These are phyloP conservation scores for Fusarium torreyae DNA, from an alignment of 2,329 filamentous ascomycete genomes.

Conservation along the genomic window DNA sequence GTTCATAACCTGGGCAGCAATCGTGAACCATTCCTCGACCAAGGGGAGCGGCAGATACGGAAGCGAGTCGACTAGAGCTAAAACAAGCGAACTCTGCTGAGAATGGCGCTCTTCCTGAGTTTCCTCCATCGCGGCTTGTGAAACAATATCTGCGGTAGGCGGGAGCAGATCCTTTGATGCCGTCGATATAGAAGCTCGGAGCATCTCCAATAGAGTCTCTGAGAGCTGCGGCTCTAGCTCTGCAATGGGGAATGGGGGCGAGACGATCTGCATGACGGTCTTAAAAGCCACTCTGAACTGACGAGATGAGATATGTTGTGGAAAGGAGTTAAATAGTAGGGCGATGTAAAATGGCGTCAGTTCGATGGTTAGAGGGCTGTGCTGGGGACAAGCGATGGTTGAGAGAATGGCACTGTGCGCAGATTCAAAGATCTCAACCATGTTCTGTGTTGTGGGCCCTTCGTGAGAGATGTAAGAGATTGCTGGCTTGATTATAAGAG, in stretches of 20 bases:
- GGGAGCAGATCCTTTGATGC: slow-evolving; percentile 64
- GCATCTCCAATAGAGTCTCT: slow-evolving; percentile 84
- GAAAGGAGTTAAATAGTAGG: slow-evolving; percentile 84
- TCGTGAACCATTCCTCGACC: slow-evolving; percentile 85
- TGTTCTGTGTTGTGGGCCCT: slow-evolving; percentile 61
- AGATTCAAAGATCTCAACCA: slow-evolving; percentile 82
- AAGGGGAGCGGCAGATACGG: slow-evolving; percentile 79
- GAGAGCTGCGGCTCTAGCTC: slow-evolving; percentile 82
- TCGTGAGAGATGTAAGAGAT: slow-evolving; percentile 76
- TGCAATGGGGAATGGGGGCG: slow-evolving; percentile 83
- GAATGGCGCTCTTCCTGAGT: slow-evolving; percentile 66
- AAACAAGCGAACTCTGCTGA: slow-evolving; percentile 82
- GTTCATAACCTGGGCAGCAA: slow-evolving; percentile 78
- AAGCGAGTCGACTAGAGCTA: slow-evolving; percentile 85
- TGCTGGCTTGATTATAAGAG: slow-evolving; percentile 81
- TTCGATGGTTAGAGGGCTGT: slow-evolving; percentile 77
- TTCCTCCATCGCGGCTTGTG: slow-evolving; percentile 49
- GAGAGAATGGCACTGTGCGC: slow-evolving; percentile 88
- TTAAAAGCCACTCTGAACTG: slow-evolving; percentile 93
- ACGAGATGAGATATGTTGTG: slow-evolving; percentile 80
- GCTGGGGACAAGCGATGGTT: slow-evolving; percentile 84
- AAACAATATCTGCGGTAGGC: slow-evolving; percentile 56
- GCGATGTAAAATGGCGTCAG: slow-evolving; percentile 89
- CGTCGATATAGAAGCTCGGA: slow-evolving; percentile 71
- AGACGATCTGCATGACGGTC: slow-evolving; percentile 85